Evolutionary conservation across 345 rosid species (phyloP).

Genomic region (Populus alba): DNA sequence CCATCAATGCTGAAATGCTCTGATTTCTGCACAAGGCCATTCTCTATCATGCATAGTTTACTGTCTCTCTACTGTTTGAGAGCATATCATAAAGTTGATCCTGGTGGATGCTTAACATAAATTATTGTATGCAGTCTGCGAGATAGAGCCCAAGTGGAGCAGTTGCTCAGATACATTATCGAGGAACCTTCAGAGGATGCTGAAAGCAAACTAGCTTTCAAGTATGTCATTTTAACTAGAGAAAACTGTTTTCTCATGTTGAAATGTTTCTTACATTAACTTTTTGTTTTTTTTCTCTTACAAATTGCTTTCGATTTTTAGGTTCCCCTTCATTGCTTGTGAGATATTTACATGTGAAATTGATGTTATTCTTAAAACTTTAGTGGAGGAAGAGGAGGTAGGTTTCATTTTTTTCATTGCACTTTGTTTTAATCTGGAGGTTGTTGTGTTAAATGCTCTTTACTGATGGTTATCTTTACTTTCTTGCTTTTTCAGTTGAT

Average conservation of each 20-base stretch:
- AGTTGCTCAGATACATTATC: constrained; percentile 68
- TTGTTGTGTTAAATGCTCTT: background rate
- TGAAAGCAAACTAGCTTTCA: constrained; percentile 81
- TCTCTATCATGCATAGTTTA: background rate
- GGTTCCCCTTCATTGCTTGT: constrained; percentile 95
- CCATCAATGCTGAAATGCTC: background rate
- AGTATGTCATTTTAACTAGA: constrained; percentile 42
- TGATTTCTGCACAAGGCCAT: background rate
- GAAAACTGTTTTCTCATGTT: background rate
- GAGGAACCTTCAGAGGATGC: constrained; percentile 85
- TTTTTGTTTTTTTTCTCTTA: constrained; percentile 13
- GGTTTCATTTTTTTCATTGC: constrained; percentile 6
- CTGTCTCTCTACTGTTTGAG: background rate
- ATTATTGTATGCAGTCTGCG: constrained; percentile 55
- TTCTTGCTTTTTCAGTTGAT: constrained; percentile 60
- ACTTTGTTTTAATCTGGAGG: background rate
- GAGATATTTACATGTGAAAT: constrained; percentile 98
- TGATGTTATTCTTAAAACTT: constrained; percentile 88
- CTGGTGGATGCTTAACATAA: constrained; percentile 16
- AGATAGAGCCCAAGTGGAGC: constrained; percentile 93
- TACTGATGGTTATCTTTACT: constrained; percentile 12
- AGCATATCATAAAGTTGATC: background rate
- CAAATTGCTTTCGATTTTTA: constrained; percentile 23
- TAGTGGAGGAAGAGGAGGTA: constrained; percentile 97
- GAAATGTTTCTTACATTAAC: background rate